Conservation (phyloP, 1,284 basidiomycete species). For the Cutaneotrichosporon cutaneum region DNA sequence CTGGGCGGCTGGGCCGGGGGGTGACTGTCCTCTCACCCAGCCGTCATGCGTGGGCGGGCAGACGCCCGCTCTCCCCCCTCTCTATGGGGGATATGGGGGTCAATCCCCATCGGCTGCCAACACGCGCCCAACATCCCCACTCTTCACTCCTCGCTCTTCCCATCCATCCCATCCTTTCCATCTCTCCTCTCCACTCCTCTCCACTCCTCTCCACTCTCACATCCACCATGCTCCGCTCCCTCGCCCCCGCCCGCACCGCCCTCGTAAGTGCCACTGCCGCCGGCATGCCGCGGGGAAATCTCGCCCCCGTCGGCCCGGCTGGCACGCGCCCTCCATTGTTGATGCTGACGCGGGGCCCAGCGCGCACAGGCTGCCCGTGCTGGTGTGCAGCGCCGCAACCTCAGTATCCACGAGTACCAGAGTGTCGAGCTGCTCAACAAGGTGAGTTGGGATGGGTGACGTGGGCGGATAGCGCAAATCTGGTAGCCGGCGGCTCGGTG, state of each 20-base stretch:
- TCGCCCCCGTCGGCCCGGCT: constrained; percentile 1
- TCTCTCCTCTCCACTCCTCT: not conserved
- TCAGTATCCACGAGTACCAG: constrained; percentile 99
- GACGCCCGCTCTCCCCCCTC: not conserved
- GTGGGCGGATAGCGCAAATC: constrained; percentile 1
- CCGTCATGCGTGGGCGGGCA: too few relatives aligned
- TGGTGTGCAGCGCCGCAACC: constrained; percentile 61
- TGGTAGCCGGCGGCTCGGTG: not conserved
- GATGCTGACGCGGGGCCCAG: constrained; percentile 17
- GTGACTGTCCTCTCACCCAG: too few relatives aligned
- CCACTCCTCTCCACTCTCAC: not conserved
- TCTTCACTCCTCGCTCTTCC: not conserved
- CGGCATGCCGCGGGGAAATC: constrained; percentile 14
- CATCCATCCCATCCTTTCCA: not conserved
- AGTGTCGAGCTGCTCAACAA: constrained; percentile 92
- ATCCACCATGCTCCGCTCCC: constrained; percentile 24
- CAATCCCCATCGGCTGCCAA: not conserved
- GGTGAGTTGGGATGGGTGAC: constrained; percentile 55
- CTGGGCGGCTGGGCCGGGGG: too few relatives aligned
- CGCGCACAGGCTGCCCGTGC: constrained; percentile 5
- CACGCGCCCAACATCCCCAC: not conserved
- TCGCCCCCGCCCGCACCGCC: constrained; percentile 20
- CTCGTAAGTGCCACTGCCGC: constrained; percentile 12
- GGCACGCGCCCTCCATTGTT: not conserved
- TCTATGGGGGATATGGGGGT: too few relatives aligned